Conservation (phyloP, 192 early-diverging fungal genomes). For the Cetraspora pellucida region DNA sequence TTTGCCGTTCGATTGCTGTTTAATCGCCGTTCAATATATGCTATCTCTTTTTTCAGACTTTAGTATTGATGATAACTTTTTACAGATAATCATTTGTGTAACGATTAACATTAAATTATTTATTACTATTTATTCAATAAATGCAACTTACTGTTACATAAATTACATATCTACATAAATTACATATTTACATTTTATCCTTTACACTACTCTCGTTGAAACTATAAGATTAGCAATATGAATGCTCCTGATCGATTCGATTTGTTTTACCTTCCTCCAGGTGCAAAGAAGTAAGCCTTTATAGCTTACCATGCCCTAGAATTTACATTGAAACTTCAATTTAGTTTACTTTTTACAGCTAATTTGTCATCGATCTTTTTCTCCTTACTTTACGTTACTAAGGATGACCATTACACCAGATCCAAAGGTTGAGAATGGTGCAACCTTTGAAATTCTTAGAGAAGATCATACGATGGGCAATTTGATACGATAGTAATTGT, state of each 20-base stretch:
- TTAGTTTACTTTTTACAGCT: background rate
- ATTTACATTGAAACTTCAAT: background rate
- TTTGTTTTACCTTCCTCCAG: constrained; percentile 78
- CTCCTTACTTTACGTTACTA: background rate
- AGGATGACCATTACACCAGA: constrained; percentile 84
- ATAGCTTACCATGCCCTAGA: background rate
- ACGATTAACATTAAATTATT: too few relatives aligned
- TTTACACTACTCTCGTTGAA: too few relatives aligned
- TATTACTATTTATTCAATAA: too few relatives aligned
- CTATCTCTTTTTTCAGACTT: too few relatives aligned
- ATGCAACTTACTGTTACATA: too few relatives aligned
- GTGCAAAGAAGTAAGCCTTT: constrained; percentile 63
- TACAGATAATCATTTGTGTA: too few relatives aligned
- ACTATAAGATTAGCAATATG: constrained; percentile 52
- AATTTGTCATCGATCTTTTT: background rate
- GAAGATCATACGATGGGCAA: constrained; percentile 99
- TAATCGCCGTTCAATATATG: too few relatives aligned
- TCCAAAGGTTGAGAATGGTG: constrained; percentile 91
- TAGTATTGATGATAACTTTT: too few relatives aligned
- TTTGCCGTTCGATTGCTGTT: too few relatives aligned
- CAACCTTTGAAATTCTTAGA: constrained; percentile 86
- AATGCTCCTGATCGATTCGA: constrained; percentile 86
- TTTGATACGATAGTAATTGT: constrained; percentile 79
- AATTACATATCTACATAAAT: too few relatives aligned
- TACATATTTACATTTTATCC: too few relatives aligned